A percentile compares a stretch with the other conserved stretches of the same genome.
Evolutionary conservation across 2,329 filamentous ascomycete genomes (phyloP).

Genomic region (Monilinia polystroma): DNA sequence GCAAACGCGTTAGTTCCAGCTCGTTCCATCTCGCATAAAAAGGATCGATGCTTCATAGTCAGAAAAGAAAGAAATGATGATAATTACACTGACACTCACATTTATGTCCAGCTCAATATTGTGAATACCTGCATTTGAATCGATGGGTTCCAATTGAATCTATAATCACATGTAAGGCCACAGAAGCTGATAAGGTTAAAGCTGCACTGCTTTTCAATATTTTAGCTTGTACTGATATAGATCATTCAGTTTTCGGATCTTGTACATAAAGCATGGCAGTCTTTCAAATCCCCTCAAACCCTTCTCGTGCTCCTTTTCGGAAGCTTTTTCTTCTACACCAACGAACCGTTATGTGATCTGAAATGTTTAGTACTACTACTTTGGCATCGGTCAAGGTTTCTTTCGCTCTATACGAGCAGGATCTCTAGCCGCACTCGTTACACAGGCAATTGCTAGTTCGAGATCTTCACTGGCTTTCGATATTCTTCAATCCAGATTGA

Average conservation of each 20-base stretch:
- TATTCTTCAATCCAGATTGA: not conserved
- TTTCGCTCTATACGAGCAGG: not conserved
- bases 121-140: too few relatives aligned
- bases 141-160: too few relatives aligned
- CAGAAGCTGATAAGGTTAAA: too few relatives aligned
- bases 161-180: too few relatives aligned
- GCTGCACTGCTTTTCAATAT: too few relatives aligned
- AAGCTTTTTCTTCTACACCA: not conserved
- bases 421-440: not conserved
- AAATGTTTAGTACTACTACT: not conserved
- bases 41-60: too few relatives aligned
- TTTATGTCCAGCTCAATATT: too few relatives aligned
- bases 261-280: not conserved
- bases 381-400: not conserved
- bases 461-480: slow-evolving; percentile 3
- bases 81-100: too few relatives aligned
- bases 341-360: not conserved
- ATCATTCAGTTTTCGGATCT: not conserved
- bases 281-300: not conserved
- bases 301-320: not conserved
- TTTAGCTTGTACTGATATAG: not conserved
- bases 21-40: too few relatives aligned
- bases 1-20: too few relatives aligned
- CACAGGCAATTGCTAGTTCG: not conserved
- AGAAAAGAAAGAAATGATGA: too few relatives aligned